Base-by-base conservation (phyloP, 495 filamentous ascomycete genomes). In the Pseudevernia furfuracea region DNA sequence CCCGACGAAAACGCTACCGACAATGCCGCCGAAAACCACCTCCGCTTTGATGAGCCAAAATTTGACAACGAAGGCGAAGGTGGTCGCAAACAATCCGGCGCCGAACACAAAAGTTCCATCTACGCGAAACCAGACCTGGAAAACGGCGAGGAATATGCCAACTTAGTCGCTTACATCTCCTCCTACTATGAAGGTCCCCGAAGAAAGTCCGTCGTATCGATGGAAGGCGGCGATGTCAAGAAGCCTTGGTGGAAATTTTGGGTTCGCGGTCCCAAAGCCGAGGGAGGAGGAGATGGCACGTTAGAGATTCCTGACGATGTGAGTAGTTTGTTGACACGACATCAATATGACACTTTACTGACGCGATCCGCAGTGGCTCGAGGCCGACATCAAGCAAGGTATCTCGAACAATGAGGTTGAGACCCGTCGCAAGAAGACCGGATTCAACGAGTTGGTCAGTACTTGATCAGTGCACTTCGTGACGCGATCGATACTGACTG, bases 351-450 rank as follows among this genome's bases (percentile, higher is more conserved):
- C 6, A 4, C n/a, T 17, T 48, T 12, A 19, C 34, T 56, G 25
- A 57, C 57, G 46, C 48, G 62, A 44, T 17, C 17, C 4, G 28
- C 34, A 68, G 58, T 91, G 88, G 89, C 77, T 90, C 61, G 78
- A 87, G 43, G 88, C 87, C 65, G 86, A 91, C 64, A 83, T 90
- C 69, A 80, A 79, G 66, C 66, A 79, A 49, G 89, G 89, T 78
- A 73, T 92, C 56, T 77, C 73, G 49, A 73, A 70, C 66, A 62
- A 61, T 43, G 83, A 89, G 60, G 82, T 90, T 64, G 87, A 89
- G 66, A 70, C 73, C 56, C 84, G 88, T 67, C 83, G 89, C 63
- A 86, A 82, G 74, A 81, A 80, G 67, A 81, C 78, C 67, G 88
- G 89, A 58, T 90, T 77, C 75, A 92, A 92, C 75, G 89, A 92